These are phyloP conservation scores for Nakazawaea pomicola DNA, from an alignment of 805 yeast genomes.

Conservation along the genomic window DNA sequence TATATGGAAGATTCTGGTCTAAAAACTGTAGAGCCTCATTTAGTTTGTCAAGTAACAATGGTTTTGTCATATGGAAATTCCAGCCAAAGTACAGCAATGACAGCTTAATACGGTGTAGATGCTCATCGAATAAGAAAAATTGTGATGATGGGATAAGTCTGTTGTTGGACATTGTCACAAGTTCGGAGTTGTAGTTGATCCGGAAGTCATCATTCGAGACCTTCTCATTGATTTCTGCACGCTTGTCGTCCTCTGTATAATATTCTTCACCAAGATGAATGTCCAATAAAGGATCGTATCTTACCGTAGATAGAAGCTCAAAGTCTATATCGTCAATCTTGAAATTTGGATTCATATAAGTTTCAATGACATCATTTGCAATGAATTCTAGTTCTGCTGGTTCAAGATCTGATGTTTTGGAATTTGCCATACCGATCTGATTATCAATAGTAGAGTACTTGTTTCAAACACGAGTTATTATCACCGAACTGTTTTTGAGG, in stretches of 20 bases:
- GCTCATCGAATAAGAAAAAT: conserved; percentile 64
- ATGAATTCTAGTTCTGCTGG: conserved; percentile 6
- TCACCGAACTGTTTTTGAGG: too few species aligned
- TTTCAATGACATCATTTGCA: conserved; percentile 8
- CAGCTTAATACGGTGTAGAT: conserved; percentile 52
- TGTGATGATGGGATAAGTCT: conserved; percentile 22
- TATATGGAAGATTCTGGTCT: conserved; percentile 32
- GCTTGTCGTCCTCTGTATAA: conserved; percentile 13
- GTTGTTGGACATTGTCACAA: background rate
- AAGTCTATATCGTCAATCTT: conserved; percentile 29
- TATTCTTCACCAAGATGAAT: conserved; percentile 20
- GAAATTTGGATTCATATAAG: conserved; percentile 9
- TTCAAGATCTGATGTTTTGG: background rate
- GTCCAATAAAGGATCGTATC: conserved; percentile 67
- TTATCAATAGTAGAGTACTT: background rate
- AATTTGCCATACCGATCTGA: too few species aligned
- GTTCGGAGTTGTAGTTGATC: conserved; percentile 3
- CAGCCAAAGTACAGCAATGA: conserved; percentile 52
- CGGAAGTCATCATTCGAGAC: conserved; percentile 3
- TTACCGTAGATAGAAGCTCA: conserved; percentile 61
- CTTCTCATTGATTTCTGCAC: background rate
- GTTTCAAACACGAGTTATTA: background rate
- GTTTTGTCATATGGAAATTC: conserved; percentile 36
- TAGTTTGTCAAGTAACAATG: conserved; percentile 36
- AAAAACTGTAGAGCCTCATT: conserved; percentile 28